Evolutionary conservation across 2,329 filamentous ascomycete genomes (phyloP).

Genomic region (Fusarium continuum): DNA sequence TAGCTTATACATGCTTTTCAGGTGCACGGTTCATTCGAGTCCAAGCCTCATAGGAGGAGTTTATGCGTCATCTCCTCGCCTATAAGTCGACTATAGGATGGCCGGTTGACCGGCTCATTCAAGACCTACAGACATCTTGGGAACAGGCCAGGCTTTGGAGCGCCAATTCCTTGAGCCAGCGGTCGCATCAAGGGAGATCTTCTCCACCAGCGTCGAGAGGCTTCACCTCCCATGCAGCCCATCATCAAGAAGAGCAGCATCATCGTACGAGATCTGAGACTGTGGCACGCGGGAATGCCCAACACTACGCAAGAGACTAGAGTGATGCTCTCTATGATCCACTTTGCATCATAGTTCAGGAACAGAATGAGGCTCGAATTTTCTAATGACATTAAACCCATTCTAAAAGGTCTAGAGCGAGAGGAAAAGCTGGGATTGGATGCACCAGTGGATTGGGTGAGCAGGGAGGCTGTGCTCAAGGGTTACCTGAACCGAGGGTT

Average conservation of each 20-base stretch:
- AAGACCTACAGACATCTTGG: constrained; percentile 45
- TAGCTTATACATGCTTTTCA: constrained; percentile 3
- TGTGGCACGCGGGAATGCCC: constrained; percentile 73
- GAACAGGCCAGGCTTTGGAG: not conserved
- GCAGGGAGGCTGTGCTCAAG: constrained; percentile 52
- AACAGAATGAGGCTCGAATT: constrained; percentile 67
- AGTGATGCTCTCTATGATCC: constrained; percentile 69
- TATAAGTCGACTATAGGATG: constrained; percentile 51
- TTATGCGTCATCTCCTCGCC: constrained; percentile 46
- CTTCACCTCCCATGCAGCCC: constrained; percentile 60
- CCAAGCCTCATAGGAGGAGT: constrained; percentile 44
- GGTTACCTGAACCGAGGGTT: constrained; percentile 65
- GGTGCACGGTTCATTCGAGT: constrained; percentile 47
- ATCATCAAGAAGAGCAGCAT: constrained; percentile 63
- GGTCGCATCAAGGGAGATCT: constrained; percentile 57
- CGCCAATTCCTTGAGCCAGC: constrained; percentile 58
- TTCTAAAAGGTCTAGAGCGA: constrained; percentile 56
- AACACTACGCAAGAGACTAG: constrained; percentile 60
- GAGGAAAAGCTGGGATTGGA: constrained; percentile 53
- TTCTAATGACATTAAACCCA: constrained; percentile 57
- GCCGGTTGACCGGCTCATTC: constrained; percentile 50
- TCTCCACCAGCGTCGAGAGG: constrained; percentile 49
- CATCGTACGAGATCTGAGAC: constrained; percentile 65
- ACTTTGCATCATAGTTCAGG: constrained; percentile 66
- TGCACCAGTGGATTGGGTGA: constrained; percentile 60